Evolutionary conservation across 345 rosid species (phyloP), one percentile per base, ranked within the genome.

Genomic region (Euphorbia pulcherrima): DNA sequence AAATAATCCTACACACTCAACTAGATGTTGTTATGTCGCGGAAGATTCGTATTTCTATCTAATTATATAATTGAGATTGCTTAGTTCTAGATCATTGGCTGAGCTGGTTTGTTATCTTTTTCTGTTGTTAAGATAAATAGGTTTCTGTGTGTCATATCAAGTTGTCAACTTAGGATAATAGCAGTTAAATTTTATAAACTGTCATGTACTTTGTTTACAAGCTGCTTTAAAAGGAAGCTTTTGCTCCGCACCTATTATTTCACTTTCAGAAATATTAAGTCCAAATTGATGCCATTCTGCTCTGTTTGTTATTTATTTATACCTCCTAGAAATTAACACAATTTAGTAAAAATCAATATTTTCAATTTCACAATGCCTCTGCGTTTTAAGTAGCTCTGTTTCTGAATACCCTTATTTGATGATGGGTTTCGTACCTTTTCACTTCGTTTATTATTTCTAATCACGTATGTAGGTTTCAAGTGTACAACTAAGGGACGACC

Each of bases 401-500:
- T 56, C 26, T 61, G 50, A 39, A 0, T 18, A 9, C 16, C 28
- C 57, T 12, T 35, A 5, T 17, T 10, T 54, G 33, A 21, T 50
- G 14, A 23, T 35, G 24, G 64, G 13, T 46, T 35, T 68, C 68
- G 7, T 17, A 37, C 21, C 27, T 9, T 37, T 30, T 33, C n/a
- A 11, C 44, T 60, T 67, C 29, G 28, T 53, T 21, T 29, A 23
- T 52, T 39, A 14, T 14, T 63, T 55, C 72, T 55, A 59, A 69
- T 41, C 68, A 27, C 63, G 17, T 62, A 6, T 54, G 13, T 64
- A 93, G 98, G 96, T 93, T 65, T 89, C 97, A 17, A 90, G 94
- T 70, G 67, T 76, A 50, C 98, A 90, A 75, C 74, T 93, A 74
- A 81, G 96, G 50, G 97, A 93, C 76, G 98, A 93, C 82, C 90